Base-by-base conservation (phyloP, 352 stramenopile species). In the Peronospora belbahrii region DNA sequence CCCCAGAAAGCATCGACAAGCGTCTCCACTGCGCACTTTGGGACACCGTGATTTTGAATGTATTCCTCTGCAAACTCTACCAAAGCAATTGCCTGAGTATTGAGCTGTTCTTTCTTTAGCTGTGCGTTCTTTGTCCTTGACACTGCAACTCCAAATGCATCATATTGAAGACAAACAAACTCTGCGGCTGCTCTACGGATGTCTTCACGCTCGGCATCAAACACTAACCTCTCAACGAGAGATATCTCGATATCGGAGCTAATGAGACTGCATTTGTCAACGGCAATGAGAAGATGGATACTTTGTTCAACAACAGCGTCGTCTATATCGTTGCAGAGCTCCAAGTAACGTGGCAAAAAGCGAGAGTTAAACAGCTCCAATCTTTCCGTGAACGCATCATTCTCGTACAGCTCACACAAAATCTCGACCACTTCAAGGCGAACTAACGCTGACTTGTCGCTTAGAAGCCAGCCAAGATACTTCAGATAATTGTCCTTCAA, bases 401-500 rank as follows among this genome's bases (percentile, higher is more conserved):
- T 72, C 22, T 85, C 70, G 45, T 97, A 97, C 9, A 96, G 66
- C 10, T 62, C 53, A 9, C 74, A 68, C 7, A 98, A 65, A n/a
- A 85, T 84, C 17, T 81, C 52, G 4, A 97, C 52, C 14, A 94
- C 85, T 3, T 80, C 70, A 13, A 85, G 42, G 10, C 94, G 88
- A 25, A 97, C 94, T 9, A 48, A 28, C 0, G 69, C 65, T 35
- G 82, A 67, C 58, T 96, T 96, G 69, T 97, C 91, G 48, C 85
- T 94, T 33, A 97, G 49, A 52, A 97, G 85, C 94, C 94, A 98
- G 4, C 89, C 94, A 41, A 97, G 78, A 61, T 98, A 98, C 61
- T 98, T 98, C 41, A 98, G 59, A 50, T 94, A 97, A 48, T 93
- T 96, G 52, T 97, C 84, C 37, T 89, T 89, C 24, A 97, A 59